Percentiles rank a stretch among this genome's conserved stretches.
phyloP scores from a whole-genome alignment of 75 land plant species.

The Selaginella moellendorffii region DNA sequence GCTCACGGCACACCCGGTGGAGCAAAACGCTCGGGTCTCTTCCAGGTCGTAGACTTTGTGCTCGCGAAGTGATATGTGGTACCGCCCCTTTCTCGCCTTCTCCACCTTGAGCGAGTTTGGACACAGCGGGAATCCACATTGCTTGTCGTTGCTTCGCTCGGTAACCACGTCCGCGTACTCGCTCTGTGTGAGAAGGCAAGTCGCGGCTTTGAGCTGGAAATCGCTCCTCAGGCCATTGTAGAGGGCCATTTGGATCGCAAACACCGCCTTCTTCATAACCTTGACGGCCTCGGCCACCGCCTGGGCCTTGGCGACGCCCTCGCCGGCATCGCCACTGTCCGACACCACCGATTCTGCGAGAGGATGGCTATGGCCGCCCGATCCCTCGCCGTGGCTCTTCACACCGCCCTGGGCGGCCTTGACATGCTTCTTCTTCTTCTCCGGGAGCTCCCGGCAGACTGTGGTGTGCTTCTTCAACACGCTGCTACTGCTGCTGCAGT shows the following conservation, averaged over 20 bases:
- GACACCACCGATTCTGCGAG: neutral
- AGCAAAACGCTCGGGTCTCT: conserved; percentile 64
- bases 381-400: neutral
- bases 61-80: conserved; percentile 64
- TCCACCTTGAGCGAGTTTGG: conserved; percentile 25
- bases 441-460: neutral
- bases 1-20: conserved; percentile 37
- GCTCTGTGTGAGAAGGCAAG: conserved; percentile 32
- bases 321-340: neutral
- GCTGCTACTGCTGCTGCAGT: neutral
- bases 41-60: conserved; percentile 76
- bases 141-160: conserved; percentile 45
- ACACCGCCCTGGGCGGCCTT: too few relatives aligned
- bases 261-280: conserved; percentile 37
- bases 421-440: neutral
- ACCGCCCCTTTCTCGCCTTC: conserved; percentile 40
- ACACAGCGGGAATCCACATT: conserved; percentile 72
- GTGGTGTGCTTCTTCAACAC: neutral
- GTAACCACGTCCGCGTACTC: conserved; percentile 72
- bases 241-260: conserved; percentile 40
- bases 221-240: conserved; percentile 32
- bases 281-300: neutral
- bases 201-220: conserved; percentile 46
- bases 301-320: neutral
- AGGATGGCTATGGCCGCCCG: neutral